A percentile compares a stretch with the other conserved stretches of the same genome.
Conservation (phyloP, 106 monocot species). For the Apostasia ramifera region DNA sequence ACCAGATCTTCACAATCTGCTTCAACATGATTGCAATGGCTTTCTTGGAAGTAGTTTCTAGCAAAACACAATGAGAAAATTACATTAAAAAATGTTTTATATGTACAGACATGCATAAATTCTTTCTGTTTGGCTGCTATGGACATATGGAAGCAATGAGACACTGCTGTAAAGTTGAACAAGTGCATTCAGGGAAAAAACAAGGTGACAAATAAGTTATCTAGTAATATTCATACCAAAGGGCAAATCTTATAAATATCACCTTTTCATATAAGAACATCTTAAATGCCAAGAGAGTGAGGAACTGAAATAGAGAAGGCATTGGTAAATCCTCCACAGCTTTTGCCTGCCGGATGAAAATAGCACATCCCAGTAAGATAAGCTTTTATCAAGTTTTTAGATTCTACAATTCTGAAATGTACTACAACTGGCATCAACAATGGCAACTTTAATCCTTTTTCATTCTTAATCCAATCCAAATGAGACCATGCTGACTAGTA, state of each 20-base stretch:
- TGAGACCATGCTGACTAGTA: no score
- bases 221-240: constrained; percentile 1
- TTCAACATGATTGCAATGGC: background rate
- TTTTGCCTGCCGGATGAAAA: constrained; percentile 51
- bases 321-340: constrained; percentile 42
- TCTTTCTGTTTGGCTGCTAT: no score
- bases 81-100: background rate
- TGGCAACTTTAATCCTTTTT: no score
- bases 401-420: no score
- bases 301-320: constrained; percentile 83
- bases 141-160: background rate
- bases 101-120: background rate
- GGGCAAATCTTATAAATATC: constrained; percentile 1
- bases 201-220: background rate
- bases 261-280: constrained; percentile 84
- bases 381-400: no score
- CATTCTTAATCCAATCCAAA: no score
- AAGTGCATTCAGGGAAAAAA: background rate
- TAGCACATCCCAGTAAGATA: no score
- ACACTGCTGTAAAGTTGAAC: background rate
- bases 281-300: constrained; percentile 78
- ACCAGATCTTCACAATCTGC: background rate
- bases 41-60: background rate
- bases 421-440: no score
- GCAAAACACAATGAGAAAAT: background rate